A percentile compares a stretch with the other conserved stretches of the same genome.
These are phyloP conservation scores for Taphrina confusa DNA, from an alignment of 1,139 yeast species.

Conservation along the genomic window DNA sequence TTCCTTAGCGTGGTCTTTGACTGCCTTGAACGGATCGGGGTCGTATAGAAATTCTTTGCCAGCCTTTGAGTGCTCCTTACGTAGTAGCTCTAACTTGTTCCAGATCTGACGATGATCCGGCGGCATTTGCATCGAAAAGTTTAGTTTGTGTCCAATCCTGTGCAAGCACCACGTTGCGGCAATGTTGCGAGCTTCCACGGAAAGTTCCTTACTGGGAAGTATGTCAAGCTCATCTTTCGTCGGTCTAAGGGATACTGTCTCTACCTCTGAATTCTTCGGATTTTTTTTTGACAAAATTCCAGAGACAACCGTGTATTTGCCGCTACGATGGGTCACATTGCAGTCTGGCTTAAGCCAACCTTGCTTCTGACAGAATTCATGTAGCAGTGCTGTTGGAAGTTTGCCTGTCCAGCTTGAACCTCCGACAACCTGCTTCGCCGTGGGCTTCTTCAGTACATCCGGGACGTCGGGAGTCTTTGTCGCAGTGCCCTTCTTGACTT, in stretches of 20 bases:
- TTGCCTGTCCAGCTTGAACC: constrained; percentile 90
- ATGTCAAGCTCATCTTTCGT: constrained; percentile 51
- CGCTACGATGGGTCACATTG: constrained; percentile 56
- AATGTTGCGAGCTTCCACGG: constrained; percentile 84
- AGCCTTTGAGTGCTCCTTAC: constrained; percentile 53
- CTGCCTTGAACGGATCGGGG: constrained; percentile 64
- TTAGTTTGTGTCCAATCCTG: constrained; percentile 67
- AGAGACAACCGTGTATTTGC: constrained; percentile 64
- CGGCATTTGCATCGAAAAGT: constrained; percentile 70
- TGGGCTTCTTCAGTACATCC: constrained; percentile 35
- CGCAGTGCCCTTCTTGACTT: background rate
- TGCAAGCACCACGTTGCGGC: constrained; percentile 87
- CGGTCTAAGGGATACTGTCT: constrained; percentile 63
- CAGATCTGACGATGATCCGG: constrained; percentile 77
- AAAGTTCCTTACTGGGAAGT: constrained; percentile 68
- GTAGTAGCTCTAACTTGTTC: constrained; percentile 65
- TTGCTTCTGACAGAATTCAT: constrained; percentile 83
- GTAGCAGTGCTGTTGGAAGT: constrained; percentile 78
- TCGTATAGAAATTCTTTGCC: constrained; percentile 56
- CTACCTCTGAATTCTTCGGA: constrained; percentile 73
- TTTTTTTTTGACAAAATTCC: constrained; percentile 64
- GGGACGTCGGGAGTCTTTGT: constrained; percentile 18
- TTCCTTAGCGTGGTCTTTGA: constrained; percentile 52
- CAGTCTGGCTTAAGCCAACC: constrained; percentile 87
- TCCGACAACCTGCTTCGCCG: constrained; percentile 55